Percentiles rank a stretch among this genome's conserved stretches.
These are phyloP conservation scores for Zoysia matrella DNA, from an alignment of 202 grass and related monocot genomes.

Conservation along the genomic window DNA sequence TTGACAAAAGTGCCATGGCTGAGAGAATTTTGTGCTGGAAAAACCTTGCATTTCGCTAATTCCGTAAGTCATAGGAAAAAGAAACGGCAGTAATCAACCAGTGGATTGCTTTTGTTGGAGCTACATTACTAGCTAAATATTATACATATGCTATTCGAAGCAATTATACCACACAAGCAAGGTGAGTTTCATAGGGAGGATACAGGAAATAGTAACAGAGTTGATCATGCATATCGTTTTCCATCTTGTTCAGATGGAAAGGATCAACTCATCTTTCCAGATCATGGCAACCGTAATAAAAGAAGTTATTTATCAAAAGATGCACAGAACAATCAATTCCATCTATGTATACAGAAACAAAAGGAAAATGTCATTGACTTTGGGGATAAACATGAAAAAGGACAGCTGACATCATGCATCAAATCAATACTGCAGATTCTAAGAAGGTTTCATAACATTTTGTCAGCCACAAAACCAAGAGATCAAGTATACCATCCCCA, in stretches of 20 bases:
- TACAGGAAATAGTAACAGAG: background rate
- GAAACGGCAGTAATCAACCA: too few relatives aligned
- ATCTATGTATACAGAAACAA: background rate
- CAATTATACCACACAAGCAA: background rate
- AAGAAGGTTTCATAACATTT: background rate
- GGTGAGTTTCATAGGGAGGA: background rate
- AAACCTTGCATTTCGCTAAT: background rate
- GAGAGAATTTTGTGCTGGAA: background rate
- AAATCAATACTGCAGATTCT: background rate
- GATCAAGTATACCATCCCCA: background rate
- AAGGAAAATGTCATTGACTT: background rate
- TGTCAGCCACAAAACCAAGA: background rate
- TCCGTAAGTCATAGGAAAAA: background rate
- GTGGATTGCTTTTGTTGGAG: too few relatives aligned
- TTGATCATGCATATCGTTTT: background rate
- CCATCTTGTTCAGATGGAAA: background rate
- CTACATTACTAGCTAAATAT: background rate
- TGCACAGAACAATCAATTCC: slow-evolving; percentile 21
- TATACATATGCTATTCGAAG: slow-evolving; percentile 1
- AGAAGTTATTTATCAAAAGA: background rate
- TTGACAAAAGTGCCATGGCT: background rate
- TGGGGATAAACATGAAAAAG: background rate
- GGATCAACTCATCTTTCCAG: background rate
- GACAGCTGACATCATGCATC: background rate
- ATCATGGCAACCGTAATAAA: background rate